Percentiles rank a stretch among this genome's conserved stretches.
Evolutionary conservation across 2,329 filamentous ascomycete species (phyloP).

Genomic region (Cercospora nicotianae): DNA sequence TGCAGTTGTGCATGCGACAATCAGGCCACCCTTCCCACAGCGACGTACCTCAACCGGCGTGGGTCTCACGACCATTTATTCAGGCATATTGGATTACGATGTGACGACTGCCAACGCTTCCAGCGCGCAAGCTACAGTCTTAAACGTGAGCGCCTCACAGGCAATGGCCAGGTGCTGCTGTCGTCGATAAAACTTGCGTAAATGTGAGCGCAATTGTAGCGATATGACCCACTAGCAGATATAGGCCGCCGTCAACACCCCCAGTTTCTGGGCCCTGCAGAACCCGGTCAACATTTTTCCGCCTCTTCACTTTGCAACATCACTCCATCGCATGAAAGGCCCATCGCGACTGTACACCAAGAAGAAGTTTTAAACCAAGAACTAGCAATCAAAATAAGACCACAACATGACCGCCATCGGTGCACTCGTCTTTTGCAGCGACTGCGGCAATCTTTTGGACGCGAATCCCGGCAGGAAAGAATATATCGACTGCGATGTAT

Average conservation of each 20-base stretch:
- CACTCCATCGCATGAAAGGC: neutral
- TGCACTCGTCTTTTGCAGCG: slow-evolving; percentile 86
- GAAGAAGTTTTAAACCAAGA: neutral
- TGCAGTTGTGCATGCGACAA: neutral
- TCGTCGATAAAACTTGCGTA: neutral
- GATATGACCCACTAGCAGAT: neutral
- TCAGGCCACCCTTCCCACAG: neutral
- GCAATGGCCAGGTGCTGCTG: neutral
- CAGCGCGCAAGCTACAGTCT: neutral
- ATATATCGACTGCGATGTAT: slow-evolving; percentile 79
- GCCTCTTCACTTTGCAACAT: slow-evolving; percentile 17
- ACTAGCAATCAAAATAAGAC: neutral
- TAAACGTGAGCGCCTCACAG: neutral
- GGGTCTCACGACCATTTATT: neutral
- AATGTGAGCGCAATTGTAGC: neutral
- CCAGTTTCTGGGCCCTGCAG: neutral
- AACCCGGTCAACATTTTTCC: slow-evolving; percentile 4
- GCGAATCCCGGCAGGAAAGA: slow-evolving; percentile 75
- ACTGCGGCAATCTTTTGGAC: slow-evolving; percentile 88
- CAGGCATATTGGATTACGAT: neutral
- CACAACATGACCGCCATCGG: slow-evolving; percentile 79
- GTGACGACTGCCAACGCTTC: neutral
- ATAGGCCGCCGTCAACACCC: neutral
- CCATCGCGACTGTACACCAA: neutral
- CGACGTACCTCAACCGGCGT: neutral